A percentile compares a stretch with the other conserved stretches of the same genome.
Evolutionary conservation across 2,329 filamentous ascomycete genomes (phyloP).

Genomic region (Biscogniauxia sp.): DNA sequence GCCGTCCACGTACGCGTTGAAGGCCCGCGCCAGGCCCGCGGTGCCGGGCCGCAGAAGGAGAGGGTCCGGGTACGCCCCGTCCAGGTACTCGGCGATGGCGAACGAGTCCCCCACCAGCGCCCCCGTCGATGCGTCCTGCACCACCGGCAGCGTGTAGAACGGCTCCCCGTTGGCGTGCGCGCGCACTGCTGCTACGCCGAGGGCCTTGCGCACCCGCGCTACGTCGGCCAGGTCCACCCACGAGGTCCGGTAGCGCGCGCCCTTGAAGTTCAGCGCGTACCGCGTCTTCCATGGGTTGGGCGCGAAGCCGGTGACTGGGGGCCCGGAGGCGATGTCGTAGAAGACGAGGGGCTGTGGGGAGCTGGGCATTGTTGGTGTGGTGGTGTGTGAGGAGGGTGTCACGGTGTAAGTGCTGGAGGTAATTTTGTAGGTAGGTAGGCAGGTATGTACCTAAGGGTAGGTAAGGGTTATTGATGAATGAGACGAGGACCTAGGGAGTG

Average conservation of each 20-base stretch:
- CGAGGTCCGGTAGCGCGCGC: slow-evolving; percentile 31
- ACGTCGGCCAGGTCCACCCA: slow-evolving; percentile 57
- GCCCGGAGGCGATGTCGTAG: slow-evolving; percentile 42
- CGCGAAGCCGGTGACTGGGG: slow-evolving; percentile 29
- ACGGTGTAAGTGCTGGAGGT: not conserved
- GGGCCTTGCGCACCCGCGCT: slow-evolving; percentile 43
- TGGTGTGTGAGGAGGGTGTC: not conserved
- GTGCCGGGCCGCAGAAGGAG: slow-evolving; percentile 31
- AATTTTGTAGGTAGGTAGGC: too few species aligned
- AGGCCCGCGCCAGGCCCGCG: slow-evolving; percentile 40
- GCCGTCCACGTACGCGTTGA: slow-evolving; percentile 55
- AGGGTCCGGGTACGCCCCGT: slow-evolving; percentile 51
- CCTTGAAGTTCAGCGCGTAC: slow-evolving; percentile 43
- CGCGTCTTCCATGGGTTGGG: slow-evolving; percentile 35
- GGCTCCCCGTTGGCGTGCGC: slow-evolving; percentile 51
- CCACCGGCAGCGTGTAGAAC: slow-evolving; percentile 59
- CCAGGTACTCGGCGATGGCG: slow-evolving; percentile 62
- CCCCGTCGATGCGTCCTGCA: slow-evolving; percentile 44
- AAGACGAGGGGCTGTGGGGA: slow-evolving; percentile 29
- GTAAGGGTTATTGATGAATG: not conserved
- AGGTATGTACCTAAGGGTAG: too few species aligned
- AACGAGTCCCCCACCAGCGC: slow-evolving; percentile 58
- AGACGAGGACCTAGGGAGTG: too few species aligned
- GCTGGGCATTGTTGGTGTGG: not conserved
- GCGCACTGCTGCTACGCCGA: slow-evolving; percentile 48